These are phyloP conservation scores for Coemansia sp. DNA, from an alignment of 192 early-diverging fungal species.

Conservation along the genomic window DNA sequence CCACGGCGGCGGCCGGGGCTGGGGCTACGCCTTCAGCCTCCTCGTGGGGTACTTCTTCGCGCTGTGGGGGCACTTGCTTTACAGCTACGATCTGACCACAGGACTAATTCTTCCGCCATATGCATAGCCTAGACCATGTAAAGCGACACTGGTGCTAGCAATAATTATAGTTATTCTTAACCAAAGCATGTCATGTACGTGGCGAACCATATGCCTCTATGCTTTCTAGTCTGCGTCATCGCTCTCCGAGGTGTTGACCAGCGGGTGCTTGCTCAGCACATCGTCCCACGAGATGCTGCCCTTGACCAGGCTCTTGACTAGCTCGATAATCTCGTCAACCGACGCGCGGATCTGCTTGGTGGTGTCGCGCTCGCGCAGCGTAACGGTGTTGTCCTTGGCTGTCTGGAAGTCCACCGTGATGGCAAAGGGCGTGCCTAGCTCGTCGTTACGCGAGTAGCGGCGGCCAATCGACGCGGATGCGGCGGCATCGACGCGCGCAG, in stretches of 20 bases:
- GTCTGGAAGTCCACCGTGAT: conserved; percentile 99
- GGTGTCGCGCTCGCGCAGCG: conserved; percentile 95
- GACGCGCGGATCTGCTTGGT: conserved; percentile 92
- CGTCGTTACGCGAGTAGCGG: conserved; percentile 97
- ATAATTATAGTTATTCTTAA: not conserved
- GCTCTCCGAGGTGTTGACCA: conserved; percentile 55
- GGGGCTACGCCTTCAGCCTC: conserved; percentile 32
- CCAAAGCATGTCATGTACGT: not conserved
- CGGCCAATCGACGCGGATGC: conserved; percentile 87
- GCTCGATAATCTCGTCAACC: conserved; percentile 67
- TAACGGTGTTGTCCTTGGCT: conserved; percentile 91
- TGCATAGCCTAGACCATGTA: not conserved
- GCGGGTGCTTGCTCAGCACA: conserved; percentile 69
- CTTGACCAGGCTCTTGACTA: conserved; percentile 76
- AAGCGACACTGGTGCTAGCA: too few species aligned
- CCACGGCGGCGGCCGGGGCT: conserved; percentile 44
- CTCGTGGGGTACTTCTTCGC: conserved; percentile 32
- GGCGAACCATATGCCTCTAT: not conserved
- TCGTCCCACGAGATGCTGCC: conserved; percentile 75
- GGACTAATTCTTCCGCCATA: conserved; percentile 21
- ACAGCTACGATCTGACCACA: conserved; percentile 32
- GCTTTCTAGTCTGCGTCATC: not conserved
- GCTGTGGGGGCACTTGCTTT: conserved; percentile 40
- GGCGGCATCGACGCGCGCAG: conserved; percentile 88
- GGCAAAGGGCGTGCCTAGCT: conserved; percentile 96